phyloP scores from a whole-genome alignment of 441 rosid genomes.

The Dalechampia spathulata region DNA sequence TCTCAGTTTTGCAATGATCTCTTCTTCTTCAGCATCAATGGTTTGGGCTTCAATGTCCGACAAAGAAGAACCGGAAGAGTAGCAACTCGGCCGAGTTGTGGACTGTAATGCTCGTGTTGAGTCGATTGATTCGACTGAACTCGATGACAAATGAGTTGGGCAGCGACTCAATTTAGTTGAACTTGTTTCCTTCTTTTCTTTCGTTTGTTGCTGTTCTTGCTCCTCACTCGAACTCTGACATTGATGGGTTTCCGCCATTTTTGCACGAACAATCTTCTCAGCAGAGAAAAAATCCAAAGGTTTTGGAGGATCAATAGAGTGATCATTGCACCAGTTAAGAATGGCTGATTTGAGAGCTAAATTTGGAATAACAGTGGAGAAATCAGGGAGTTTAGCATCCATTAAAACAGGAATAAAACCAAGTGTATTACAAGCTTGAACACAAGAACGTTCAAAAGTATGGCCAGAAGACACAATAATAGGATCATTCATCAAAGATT shows the following conservation, averaged over 20 bases:
- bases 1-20: slow-evolving; percentile 36
- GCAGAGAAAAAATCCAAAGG: slow-evolving; percentile 44
- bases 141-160: slow-evolving; percentile 31
- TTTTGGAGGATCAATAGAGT: slow-evolving; percentile 34
- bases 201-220: too few relatives aligned
- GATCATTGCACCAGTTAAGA: slow-evolving; percentile 48
- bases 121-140: slow-evolving; percentile 41
- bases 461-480: slow-evolving; percentile 89
- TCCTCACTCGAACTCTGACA: slow-evolving; percentile 3
- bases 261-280: slow-evolving; percentile 36
- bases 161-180: slow-evolving; percentile 25
- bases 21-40: slow-evolving; percentile 43
- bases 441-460: slow-evolving; percentile 65
- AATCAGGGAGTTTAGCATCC: slow-evolving; percentile 34
- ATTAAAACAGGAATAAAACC: slow-evolving; percentile 35
- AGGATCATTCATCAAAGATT: slow-evolving; percentile 71
- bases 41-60: slow-evolving; percentile 33
- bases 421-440: slow-evolving; percentile 50
- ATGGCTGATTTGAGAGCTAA: slow-evolving; percentile 70
- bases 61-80: slow-evolving; percentile 50
- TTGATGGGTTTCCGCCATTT: slow-evolving; percentile 20
- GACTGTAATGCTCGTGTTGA: slow-evolving; percentile 27
- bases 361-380: slow-evolving; percentile 70
- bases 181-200: slow-evolving; percentile 16
- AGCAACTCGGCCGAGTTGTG: slow-evolving; percentile 48